These are phyloP conservation scores for Leccinum longicurvipes DNA, from an alignment of 768 basidiomycete genomes.

Conservation along the genomic window DNA sequence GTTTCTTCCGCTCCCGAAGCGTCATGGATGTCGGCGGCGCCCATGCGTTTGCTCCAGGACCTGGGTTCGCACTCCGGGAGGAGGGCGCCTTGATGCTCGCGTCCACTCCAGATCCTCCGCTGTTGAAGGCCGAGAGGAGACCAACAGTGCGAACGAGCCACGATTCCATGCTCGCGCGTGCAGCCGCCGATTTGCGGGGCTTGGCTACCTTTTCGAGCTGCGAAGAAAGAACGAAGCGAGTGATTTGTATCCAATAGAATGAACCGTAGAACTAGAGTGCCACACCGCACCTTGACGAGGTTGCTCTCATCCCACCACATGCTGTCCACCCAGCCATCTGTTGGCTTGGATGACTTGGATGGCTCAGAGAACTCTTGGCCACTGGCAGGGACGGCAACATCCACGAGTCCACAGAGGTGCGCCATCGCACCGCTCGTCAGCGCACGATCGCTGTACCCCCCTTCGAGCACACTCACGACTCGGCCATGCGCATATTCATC, in stretches of 20 bases:
- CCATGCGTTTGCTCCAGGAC: neutral
- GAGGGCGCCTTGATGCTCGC: neutral
- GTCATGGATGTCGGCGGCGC: slow-evolving; percentile 41
- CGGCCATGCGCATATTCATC: slow-evolving; percentile 62
- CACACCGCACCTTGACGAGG: slow-evolving; percentile 46
- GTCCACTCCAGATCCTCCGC: neutral
- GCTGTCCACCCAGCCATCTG: slow-evolving; percentile 31
- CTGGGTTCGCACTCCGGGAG: neutral
- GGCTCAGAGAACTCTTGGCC: neutral
- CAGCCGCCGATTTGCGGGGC: slow-evolving; percentile 47
- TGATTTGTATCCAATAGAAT: neutral
- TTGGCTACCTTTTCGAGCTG: slow-evolving; percentile 68
- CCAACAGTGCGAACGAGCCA: slow-evolving; percentile 59
- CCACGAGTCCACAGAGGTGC: slow-evolving; percentile 66
- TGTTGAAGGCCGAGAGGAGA: slow-evolving; percentile 11
- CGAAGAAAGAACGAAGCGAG: neutral
- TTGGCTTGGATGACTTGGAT: neutral
- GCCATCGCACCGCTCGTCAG: slow-evolving; percentile 82
- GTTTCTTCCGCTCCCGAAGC: slow-evolving; percentile 48
- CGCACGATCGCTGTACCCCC: slow-evolving; percentile 91
- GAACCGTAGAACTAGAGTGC: neutral
- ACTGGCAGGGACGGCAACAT: neutral
- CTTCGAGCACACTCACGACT: slow-evolving; percentile 88
- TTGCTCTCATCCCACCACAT: slow-evolving; percentile 68
- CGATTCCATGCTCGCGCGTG: slow-evolving; percentile 32